Base-by-base conservation (phyloP, 768 basidiomycete genomes). In the Pulveroboletus sp. region DNA sequence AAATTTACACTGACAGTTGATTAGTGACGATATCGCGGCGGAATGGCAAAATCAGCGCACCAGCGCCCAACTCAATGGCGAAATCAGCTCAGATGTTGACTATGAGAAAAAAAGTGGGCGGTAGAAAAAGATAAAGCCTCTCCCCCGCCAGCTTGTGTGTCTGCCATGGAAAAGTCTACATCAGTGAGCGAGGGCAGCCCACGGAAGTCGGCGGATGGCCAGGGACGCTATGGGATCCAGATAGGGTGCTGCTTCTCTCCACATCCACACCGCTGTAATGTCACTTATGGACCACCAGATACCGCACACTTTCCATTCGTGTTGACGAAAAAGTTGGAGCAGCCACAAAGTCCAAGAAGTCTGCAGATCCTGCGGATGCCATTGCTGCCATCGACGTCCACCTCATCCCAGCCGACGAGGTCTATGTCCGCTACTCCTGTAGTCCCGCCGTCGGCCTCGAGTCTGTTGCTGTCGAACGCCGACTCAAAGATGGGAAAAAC, bases 361-460 rank as follows among this genome's bases (percentile, higher is more conserved):
- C 61, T 1, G 3, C 49, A 2, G 73, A 75, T 45, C 68, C 73
- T 6, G 68, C 69, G 4, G 60, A 70, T 50, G 68, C 67, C 46
- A 70, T 78, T 59, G 62, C 71, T 22, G 56, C 69, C 17, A 74
- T 82, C 49, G 78, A 82, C 45, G 75, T 75, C 47, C 80, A 82
- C 54, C 64, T 65, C 31, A 56, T 80, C 14, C 22, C 68, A 0
- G 41, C 64, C 1, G 71, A 78, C 14, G 71, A 78, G 0, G 70
- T 76, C 26, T 73, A 68, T 44, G 65, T 69, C 27, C 71, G 77
- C 23, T 71, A 78, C 39, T 75, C 71, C 4, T 73, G 68, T 30
- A 73, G 69, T 27, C 70, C 72, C 6, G 59, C 63, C 6, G 58
- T 70, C 29, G 80, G 80, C 13, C 73, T 81, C n/a, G 80, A 81